These are phyloP conservation scores for Parasarocladium wereldwijsianum DNA, from an alignment of 2,329 filamentous ascomycete species.

Conservation along the genomic window DNA sequence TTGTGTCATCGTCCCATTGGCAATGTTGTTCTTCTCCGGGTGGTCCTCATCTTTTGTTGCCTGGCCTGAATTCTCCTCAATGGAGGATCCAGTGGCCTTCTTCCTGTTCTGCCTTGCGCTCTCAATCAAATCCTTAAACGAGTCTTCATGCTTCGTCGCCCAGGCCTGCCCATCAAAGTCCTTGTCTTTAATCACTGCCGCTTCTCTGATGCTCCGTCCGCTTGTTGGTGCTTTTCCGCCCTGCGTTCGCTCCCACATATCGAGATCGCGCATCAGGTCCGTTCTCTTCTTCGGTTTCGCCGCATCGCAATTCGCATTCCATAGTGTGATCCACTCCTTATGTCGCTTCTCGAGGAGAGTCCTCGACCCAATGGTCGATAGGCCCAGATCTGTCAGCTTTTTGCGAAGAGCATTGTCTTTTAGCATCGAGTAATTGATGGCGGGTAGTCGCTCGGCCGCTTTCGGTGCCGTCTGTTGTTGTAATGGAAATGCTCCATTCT, in stretches of 20 bases:
- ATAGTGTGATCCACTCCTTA: conserved; percentile 86
- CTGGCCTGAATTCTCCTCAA: too few species aligned
- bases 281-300: conserved; percentile 52
- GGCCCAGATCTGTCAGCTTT: conserved; percentile 68
- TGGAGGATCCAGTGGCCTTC: conserved; percentile 17
- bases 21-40: too few species aligned
- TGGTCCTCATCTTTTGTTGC: too few species aligned
- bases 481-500: conserved; percentile 11
- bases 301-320: conserved; percentile 95
- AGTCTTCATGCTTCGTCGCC: conserved; percentile 54
- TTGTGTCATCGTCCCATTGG: too few species aligned
- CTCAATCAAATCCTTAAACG: conserved; percentile 70
- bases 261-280: conserved; percentile 65
- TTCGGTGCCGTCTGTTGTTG: too few species aligned
- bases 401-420: conserved; percentile 65
- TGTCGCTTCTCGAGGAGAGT: conserved; percentile 64
- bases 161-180: conserved; percentile 74
- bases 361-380: conserved; percentile 55
- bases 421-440: conserved; percentile 76
- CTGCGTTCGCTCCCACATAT: conserved; percentile 75
- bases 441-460: conserved; percentile 51
- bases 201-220: conserved; percentile 21
- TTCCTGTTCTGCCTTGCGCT: conserved; percentile 47
- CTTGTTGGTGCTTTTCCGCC: conserved; percentile 41
- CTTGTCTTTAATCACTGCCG: conserved; percentile 56